Conservation (phyloP, 768 basidiomycete species). For the Suillus subalutaceus region DNA sequence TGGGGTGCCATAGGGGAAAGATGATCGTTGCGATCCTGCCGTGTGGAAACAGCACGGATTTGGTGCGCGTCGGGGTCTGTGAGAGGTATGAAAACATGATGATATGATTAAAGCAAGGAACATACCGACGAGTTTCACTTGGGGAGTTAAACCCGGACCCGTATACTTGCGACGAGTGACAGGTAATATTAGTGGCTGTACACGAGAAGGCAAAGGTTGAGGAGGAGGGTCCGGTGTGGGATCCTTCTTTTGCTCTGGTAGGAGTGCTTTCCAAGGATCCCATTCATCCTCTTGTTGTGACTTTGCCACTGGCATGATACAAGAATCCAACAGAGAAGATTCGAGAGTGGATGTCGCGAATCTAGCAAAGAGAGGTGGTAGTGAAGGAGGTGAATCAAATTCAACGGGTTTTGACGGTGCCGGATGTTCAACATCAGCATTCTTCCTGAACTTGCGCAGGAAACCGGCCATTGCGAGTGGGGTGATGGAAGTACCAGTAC, state of each 20-base stretch:
- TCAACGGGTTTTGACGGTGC: conserved; percentile 10
- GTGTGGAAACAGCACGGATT: conserved; percentile 22
- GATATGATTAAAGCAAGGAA: conserved; percentile 9
- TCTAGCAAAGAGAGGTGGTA: conserved; percentile 45
- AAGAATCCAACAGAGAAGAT: conserved; percentile 17
- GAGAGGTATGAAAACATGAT: background rate
- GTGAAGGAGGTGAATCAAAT: conserved; percentile 27
- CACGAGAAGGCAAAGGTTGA: background rate
- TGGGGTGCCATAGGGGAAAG: conserved; percentile 6
- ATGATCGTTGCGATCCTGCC: background rate
- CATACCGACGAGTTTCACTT: conserved; percentile 18
- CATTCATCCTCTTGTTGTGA: conserved; percentile 17
- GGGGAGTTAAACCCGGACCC: background rate
- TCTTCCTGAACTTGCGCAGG: conserved; percentile 50
- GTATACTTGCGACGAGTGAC: conserved; percentile 1
- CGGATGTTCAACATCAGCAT: conserved; percentile 4
- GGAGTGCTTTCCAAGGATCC: conserved; percentile 27
- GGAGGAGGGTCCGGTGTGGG: background rate
- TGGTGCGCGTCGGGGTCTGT: conserved; percentile 14
- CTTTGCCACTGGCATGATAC: background rate
- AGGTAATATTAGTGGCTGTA: background rate
- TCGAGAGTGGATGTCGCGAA: conserved; percentile 39
- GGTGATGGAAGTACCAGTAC: conserved; percentile 8
- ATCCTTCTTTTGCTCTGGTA: conserved; percentile 1
- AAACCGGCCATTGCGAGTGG: conserved; percentile 52